Conservation (phyloP, 192 early-diverging fungal species). For the Coemansia sp. region DNA sequence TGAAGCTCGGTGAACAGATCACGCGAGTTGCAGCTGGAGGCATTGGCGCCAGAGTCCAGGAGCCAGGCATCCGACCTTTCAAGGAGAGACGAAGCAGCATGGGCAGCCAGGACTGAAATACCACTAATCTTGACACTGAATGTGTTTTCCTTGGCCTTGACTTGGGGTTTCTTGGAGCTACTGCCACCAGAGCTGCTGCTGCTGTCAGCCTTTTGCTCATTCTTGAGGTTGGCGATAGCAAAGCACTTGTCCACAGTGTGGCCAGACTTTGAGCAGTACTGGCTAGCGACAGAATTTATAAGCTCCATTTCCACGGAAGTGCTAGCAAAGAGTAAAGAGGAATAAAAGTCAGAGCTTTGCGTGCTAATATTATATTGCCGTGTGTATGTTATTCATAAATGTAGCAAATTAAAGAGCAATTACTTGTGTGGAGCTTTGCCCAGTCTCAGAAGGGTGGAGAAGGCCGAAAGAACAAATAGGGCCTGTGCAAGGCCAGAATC, state of each 20-base stretch:
- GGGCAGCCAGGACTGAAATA: neutral
- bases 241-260: neutral
- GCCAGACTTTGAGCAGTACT: neutral
- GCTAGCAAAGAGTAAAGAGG: too few relatives aligned
- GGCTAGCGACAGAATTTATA: neutral
- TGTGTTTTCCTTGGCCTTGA: neutral
- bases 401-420: too few relatives aligned
- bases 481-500: too few relatives aligned
- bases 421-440: too few relatives aligned
- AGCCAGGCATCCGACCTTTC: neutral
- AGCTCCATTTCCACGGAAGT: too few relatives aligned
- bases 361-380: too few relatives aligned
- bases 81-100: neutral
- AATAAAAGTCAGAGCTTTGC: too few relatives aligned
- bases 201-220: neutral
- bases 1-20: neutral
- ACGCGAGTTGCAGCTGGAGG: neutral
- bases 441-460: too few relatives aligned
- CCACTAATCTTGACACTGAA: neutral
- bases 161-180: neutral
- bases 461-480: too few relatives aligned
- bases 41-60: neutral
- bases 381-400: too few relatives aligned
- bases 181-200: neutral
- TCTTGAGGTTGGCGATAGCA: neutral